These are phyloP conservation scores for Clarireedia hainanense DNA, from an alignment of 2,329 filamentous ascomycete genomes.

Conservation along the genomic window DNA sequence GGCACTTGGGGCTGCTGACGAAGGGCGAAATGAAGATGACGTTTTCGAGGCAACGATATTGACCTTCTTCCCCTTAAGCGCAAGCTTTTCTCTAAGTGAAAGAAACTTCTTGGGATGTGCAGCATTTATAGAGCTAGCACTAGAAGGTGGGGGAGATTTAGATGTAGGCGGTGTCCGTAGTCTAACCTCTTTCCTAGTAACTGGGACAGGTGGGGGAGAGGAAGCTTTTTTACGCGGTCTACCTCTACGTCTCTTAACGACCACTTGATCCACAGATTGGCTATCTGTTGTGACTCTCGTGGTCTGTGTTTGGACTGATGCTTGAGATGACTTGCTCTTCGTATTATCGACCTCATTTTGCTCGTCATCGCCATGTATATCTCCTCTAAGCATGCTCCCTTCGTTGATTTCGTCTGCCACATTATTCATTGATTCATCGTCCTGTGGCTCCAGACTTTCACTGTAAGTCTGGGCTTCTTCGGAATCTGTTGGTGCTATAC, in stretches of 20 bases:
- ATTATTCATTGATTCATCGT: neutral
- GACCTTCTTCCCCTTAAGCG: constrained; percentile 23
- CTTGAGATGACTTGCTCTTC: neutral
- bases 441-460: neutral
- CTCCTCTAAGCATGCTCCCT: constrained; percentile 2
- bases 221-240: constrained; percentile 18
- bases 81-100: constrained; percentile 25
- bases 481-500: neutral
- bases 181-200: neutral
- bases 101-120: constrained; percentile 12
- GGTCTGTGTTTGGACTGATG: neutral
- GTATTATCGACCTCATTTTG: neutral
- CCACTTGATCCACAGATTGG: constrained; percentile 1
- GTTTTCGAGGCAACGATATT: constrained; percentile 23
- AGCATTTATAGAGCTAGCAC: neutral
- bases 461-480: neutral
- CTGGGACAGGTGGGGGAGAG: neutral
- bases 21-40: neutral
- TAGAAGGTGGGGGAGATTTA: constrained; percentile 1
- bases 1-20: neutral
- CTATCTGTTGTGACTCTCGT: neutral
- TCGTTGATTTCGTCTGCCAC: neutral
- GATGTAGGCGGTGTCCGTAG: constrained; percentile 5
- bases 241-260: constrained; percentile 17
- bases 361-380: neutral